Base-by-base conservation (phyloP, 2,329 filamentous ascomycete genomes). In the Allantophomopsis lycopodina region DNA sequence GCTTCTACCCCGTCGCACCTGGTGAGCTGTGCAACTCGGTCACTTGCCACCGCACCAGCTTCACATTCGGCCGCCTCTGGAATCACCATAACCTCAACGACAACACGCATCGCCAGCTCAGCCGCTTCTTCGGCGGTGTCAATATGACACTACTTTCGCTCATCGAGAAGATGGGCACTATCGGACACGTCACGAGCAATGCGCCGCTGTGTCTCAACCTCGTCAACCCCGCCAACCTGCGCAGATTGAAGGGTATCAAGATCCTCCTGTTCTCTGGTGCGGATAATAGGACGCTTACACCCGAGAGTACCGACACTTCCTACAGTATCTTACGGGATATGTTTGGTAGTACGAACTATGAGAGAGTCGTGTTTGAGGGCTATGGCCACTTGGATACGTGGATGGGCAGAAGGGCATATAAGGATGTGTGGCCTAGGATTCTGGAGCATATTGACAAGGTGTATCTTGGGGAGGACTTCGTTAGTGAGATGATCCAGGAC, bases 61-160 rank as follows among this genome's bases (percentile, higher is more conserved):
- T 34, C 32, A 17, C 16, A 3, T 81, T 79, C 47, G 76, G 76
- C 30, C 67, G 60, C 20, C 53, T 62, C 56, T 83, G 76, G 76
- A 75, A 68, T 50, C 77, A 82, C 55, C 53, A 48, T 3, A 80
- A 81, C 53, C 65, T 81, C 21, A 80, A 79, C 57, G 71, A 73
- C 57, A 73, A 69, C 3, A 82, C 77, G 2, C 77, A 81, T 55
- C 59, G 66, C 1, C 68, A 76, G 50, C 68, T 79, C 36, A 66
- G 74, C 52, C 64, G 68, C 23, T 74, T 79, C 56, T 71, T 81
- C 41, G 71, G 71, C 47, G 76, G 76, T 40, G 68, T 75, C 39
- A 73, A 71, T 53, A 78, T 78, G 71, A 65, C 62, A 1, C 57
- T 71, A 43, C 61, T 79, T 37, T 53, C 64, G 30, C 59, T 76